A percentile compares a stretch with the other conserved stretches of the same genome.
Conservation (phyloP, 2,329 filamentous ascomycete genomes). For the Curvularia hawaiiensis region DNA sequence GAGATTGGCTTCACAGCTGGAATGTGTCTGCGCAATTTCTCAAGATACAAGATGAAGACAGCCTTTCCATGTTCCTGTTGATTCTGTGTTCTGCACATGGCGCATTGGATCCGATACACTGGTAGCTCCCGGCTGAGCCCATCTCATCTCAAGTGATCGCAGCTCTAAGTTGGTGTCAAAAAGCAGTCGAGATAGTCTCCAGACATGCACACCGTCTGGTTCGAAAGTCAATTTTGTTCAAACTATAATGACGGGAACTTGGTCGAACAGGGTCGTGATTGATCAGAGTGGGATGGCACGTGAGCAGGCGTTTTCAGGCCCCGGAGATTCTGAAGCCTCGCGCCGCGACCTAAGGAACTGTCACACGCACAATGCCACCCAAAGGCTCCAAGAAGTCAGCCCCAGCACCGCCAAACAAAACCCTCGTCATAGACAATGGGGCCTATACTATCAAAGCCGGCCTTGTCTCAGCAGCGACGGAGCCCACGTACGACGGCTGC, state of each 20-base stretch:
- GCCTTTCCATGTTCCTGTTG: not conserved
- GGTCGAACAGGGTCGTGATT: not conserved
- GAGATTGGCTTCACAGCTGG: not conserved
- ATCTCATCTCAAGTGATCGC: not conserved
- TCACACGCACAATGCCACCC: constrained; percentile 33
- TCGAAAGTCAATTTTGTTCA: not conserved
- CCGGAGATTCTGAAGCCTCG: constrained; percentile 1
- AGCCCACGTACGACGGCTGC: constrained; percentile 54
- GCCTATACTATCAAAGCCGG: constrained; percentile 91
- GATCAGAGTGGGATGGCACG: constrained; percentile 6
- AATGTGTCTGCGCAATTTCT: too few relatives aligned
- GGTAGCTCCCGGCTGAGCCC: not conserved
- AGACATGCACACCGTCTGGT: not conserved
- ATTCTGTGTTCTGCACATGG: not conserved
- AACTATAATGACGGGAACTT: too few relatives aligned
- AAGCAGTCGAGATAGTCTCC: not conserved
- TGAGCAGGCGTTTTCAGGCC: constrained; percentile 10
- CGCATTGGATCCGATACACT: not conserved
- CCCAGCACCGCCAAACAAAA: constrained; percentile 47
- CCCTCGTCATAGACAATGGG: constrained; percentile 92
- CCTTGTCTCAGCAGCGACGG: constrained; percentile 55
- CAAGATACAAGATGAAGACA: not conserved
- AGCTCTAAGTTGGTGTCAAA: not conserved
- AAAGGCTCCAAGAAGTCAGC: constrained; percentile 40
- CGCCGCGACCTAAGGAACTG: constrained; percentile 1